Percentiles rank a stretch among this genome's conserved stretches.
phyloP scores from a whole-genome alignment of 805 yeast genomes.

The Teunomyces atbi region DNA sequence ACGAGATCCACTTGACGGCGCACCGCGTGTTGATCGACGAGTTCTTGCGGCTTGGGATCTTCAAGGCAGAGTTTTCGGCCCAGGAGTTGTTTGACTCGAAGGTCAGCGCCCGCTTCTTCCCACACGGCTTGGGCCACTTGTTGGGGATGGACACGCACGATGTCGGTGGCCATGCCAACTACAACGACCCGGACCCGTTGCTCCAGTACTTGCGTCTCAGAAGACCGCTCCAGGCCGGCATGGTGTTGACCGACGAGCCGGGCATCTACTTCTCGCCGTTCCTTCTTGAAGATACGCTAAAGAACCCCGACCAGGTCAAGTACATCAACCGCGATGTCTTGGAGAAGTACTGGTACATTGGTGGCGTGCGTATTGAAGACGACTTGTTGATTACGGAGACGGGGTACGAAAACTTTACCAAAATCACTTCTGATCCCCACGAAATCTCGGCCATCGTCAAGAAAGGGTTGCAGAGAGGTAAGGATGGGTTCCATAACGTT shows the following conservation, averaged over 20 bases:
- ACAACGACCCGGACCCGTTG: slow-evolving; percentile 77
- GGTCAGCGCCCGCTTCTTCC: slow-evolving; percentile 78
- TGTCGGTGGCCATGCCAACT: slow-evolving; percentile 86
- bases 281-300: slow-evolving; percentile 62
- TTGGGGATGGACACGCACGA: slow-evolving; percentile 96
- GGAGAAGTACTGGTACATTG: slow-evolving; percentile 79
- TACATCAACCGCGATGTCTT: slow-evolving; percentile 65
- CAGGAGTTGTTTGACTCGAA: slow-evolving; percentile 70
- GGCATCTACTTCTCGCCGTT: slow-evolving; percentile 90
- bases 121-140: slow-evolving; percentile 94
- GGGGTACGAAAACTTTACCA: slow-evolving; percentile 81
- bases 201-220: slow-evolving; percentile 78
- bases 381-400: slow-evolving; percentile 74
- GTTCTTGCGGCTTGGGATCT: slow-evolving; percentile 73
- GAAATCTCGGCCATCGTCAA: slow-evolving; percentile 78
- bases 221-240: slow-evolving; percentile 64
- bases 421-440: slow-evolving; percentile 79
- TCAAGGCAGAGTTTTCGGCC: slow-evolving; percentile 51
- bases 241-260: slow-evolving; percentile 95
- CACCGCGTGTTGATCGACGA: slow-evolving; percentile 74
- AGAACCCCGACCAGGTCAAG: slow-evolving; percentile 45
- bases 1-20: slow-evolving; percentile 73
- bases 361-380: slow-evolving; percentile 98
- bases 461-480: slow-evolving; percentile 62
- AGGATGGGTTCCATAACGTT: slow-evolving; percentile 59